These are phyloP conservation scores for Sphenostylis stenocarpa DNA, from an alignment of 306 rosid genomes.

Conservation along the genomic window DNA sequence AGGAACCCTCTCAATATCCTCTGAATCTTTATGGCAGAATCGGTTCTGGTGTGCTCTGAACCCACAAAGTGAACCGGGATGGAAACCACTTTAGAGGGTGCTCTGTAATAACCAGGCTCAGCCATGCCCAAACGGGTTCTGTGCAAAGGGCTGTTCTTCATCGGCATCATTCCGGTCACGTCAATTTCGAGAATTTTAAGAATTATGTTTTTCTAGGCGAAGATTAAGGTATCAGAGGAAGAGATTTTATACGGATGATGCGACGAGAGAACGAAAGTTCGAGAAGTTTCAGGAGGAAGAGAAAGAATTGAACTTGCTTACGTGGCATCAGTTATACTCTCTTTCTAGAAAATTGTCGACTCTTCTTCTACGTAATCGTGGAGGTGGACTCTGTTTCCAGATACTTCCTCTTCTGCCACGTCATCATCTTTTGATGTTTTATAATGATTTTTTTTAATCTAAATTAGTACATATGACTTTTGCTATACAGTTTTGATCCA, in stretches of 20 bases:
- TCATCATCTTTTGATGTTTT: neutral
- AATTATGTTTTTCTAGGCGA: neutral
- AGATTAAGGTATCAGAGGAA: too few species aligned
- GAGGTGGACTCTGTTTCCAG: too few species aligned
- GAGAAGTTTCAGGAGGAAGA: constrained; percentile 37
- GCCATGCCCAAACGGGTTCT: constrained; percentile 28
- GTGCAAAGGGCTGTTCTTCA: constrained; percentile 37
- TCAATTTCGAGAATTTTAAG: neutral
- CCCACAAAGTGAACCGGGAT: constrained; percentile 62
- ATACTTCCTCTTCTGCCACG: neutral
- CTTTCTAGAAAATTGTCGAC: constrained; percentile 24
- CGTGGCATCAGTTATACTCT: neutral
- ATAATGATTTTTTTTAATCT: too few species aligned
- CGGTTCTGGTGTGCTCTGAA: constrained; percentile 27
- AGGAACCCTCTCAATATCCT: constrained; percentile 56
- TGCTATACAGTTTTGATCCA: too few species aligned
- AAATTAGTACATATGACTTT: too few species aligned
- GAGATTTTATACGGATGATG: constrained; percentile 7
- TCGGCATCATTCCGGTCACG: neutral
- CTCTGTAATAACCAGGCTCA: constrained; percentile 16
- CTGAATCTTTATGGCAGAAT: constrained; percentile 61
- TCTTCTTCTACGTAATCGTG: neutral
- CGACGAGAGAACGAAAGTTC: constrained; percentile 30
- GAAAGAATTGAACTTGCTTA: neutral
- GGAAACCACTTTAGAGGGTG: constrained; percentile 49